Base-by-base conservation (phyloP, 495 filamentous ascomycete species). In the Melanomma pulvis-pyrius region DNA sequence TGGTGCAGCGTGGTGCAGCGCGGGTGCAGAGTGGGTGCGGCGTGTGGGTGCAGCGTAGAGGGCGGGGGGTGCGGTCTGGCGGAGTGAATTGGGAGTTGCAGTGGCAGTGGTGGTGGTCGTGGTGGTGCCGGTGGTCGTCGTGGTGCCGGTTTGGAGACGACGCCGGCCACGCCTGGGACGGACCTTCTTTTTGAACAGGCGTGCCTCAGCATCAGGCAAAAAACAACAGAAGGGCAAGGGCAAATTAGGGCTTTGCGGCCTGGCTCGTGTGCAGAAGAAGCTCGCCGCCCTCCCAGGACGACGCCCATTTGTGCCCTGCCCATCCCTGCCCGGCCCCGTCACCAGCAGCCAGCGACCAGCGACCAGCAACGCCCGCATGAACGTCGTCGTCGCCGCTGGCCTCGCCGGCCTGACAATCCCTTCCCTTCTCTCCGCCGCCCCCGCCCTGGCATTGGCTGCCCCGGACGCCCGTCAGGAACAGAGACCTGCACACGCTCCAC, bases 141-240 rank as follows among this genome's bases (percentile, higher is more conserved):
- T 34, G 30, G 30, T 34, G 30, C 30, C 30, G 30, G 30, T 34
- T 34, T 34, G 32, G 32, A 36, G 32, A 13, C 6, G 32, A 13
- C 32, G 32, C 13, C 6, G 6, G 32, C 6, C 6, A 36, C 32
- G 39, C n/a, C 39, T 44, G 39, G 9, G 39, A 44, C 39, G 39
- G 21, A 19, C 48, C 48, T 26, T 51, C 48, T 51, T 51, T 51
- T 51, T 51, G 22, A 51, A 51, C 22, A 41, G n/a, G 36, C 36
- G 36, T 41, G 48, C 4, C 39, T 3, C 39, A 15, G 39, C 39
- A 44, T 11, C 39, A 44, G 39, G 39, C 39, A 44, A 44, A 44
- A 44, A 6, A n/a, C n/a, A n/a, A n/a, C n/a, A n/a, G n/a, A n/a
- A n/a, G n/a, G n/a, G n/a, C n/a, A 3, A 7, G 8, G 17, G 39